These are phyloP conservation scores for Syncephalastrum monosporum DNA, from an alignment of 371 early-diverging fungal species.

Conservation along the genomic window DNA sequence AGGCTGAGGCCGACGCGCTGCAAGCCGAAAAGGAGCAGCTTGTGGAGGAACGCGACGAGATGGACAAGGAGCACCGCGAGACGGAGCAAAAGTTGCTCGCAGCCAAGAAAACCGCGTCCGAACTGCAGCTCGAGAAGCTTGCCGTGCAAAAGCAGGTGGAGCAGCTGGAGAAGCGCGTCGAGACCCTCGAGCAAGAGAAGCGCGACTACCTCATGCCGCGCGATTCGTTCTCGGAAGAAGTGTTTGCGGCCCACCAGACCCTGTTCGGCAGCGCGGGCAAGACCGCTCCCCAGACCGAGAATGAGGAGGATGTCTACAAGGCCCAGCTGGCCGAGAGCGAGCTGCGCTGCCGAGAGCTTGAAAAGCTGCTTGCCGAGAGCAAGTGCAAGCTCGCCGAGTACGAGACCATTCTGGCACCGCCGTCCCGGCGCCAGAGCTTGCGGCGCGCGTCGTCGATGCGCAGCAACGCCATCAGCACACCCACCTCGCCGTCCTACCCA, in stretches of 20 bases:
- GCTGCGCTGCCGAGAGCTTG: conserved; percentile 48
- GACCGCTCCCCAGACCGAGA: conserved; percentile 5
- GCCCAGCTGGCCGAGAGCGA: conserved; percentile 31
- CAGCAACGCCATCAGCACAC: conserved; percentile 11
- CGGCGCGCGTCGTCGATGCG: conserved; percentile 12
- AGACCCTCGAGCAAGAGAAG: conserved; percentile 41
- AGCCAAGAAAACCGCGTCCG: conserved; percentile 37
- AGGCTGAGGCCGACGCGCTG: conserved; percentile 10
- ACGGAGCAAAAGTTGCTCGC: conserved; percentile 36
- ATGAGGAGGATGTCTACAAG: too few species aligned
- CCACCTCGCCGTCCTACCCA: conserved; percentile 26
- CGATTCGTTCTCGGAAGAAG: conserved; percentile 43
- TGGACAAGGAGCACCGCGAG: conserved; percentile 35
- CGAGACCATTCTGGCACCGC: conserved; percentile 21
- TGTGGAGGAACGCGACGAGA: conserved; percentile 32
- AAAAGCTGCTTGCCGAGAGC: conserved; percentile 48
- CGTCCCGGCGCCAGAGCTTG: conserved; percentile 5
- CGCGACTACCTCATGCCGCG: conserved; percentile 40
- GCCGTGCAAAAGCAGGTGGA: conserved; percentile 32
- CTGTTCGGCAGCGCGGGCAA: conserved; percentile 25
- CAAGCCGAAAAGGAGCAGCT: conserved; percentile 30
- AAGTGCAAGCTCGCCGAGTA: conserved; percentile 47
- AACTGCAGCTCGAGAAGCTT: conserved; percentile 41
- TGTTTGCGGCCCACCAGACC: conserved; percentile 42
- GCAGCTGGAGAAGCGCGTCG: conserved; percentile 21